Base-by-base conservation (phyloP, 2,329 filamentous ascomycete genomes). In the Microsporum ferrugineum region DNA sequence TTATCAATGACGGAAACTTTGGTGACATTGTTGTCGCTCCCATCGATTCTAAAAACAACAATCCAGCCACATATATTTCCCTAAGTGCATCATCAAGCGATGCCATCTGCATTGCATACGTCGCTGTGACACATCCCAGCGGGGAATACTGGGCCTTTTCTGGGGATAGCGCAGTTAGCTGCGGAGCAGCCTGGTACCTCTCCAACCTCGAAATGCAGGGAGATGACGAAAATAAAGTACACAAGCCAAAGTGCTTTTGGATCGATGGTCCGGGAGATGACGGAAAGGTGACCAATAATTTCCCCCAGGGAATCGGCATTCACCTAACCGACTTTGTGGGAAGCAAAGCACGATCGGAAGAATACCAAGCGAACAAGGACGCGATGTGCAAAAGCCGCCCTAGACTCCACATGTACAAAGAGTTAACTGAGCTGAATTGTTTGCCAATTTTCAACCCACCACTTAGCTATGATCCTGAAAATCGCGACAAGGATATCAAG, bases 241-340 rank as follows among this genome's bases (percentile, higher is more conserved):
- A 57, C 33, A 57, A 58, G 33, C 53, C 60, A 45, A 39, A n/a
- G 8, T 61, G 60, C 51, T 49, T 58, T 27, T 61, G 60, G 60
- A 58, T 61, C 29, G 41, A 43, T 45, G 33, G 53, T 10, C 33
- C 38, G n/a, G 53, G 38, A 5, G 33, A 36, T 29, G 12, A 43
- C 14, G 58, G 58, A 31, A 60, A 47, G 29, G 57, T 23, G 3
- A 57, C 59, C 27, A 31, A 55, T 29, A 34, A 51, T 23, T 53
- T 62, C 12, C 60, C 56, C 12, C 17, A 55, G 45, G 60, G 56
- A 12, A 17, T 59, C 23, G 56, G 33, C 12, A 53, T 62, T 12
- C 60, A 62, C 29, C 3, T 59, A 12, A 29, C 34, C 2, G 60
- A 62, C 38, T 62, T 61, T 45, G 34, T 27, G 14, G 31, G 41